Conservation (phyloP, 1,139 yeast genomes). For the Hanseniaspora uvarum region DNA sequence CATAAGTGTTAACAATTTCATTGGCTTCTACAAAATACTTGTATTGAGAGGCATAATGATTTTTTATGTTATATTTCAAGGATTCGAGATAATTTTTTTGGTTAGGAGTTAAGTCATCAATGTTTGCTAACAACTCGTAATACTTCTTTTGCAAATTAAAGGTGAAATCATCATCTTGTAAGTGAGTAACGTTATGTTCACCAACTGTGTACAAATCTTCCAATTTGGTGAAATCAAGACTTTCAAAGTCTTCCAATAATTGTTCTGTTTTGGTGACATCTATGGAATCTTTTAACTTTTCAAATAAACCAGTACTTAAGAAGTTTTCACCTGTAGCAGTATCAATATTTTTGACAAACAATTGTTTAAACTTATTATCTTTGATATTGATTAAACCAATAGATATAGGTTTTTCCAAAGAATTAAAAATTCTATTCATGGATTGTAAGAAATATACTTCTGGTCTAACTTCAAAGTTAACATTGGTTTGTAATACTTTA, state of each 20-base stretch:
- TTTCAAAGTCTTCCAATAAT: not conserved
- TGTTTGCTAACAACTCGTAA: not conserved
- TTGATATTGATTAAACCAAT: conserved; percentile 23
- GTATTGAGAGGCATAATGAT: conserved; percentile 27
- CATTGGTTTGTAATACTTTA: conserved; percentile 21
- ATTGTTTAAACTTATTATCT: conserved; percentile 20
- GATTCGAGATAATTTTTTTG: conserved; percentile 7
- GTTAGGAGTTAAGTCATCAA: not conserved
- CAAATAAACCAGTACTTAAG: conserved; percentile 23
- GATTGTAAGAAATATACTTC: conserved; percentile 27
- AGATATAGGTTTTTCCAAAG: conserved; percentile 23
- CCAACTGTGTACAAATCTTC: not conserved
- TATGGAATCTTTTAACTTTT: conserved; percentile 17
- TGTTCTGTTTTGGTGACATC: not conserved
- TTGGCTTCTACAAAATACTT: conserved; percentile 46
- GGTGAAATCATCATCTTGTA: conserved; percentile 7
- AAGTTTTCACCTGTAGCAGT: conserved; percentile 12
- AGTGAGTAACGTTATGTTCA: not conserved
- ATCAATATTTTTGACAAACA: conserved; percentile 20
- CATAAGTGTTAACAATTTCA: conserved; percentile 27
- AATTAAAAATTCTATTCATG: conserved; percentile 22
- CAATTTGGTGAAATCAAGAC: not conserved
- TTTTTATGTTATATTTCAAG: not conserved
- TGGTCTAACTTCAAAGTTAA: conserved; percentile 23
- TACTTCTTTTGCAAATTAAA: conserved; percentile 2